Evolutionary conservation across 306 rosid genomes (phyloP).

Genomic region (Gleditsia sinensis): DNA sequence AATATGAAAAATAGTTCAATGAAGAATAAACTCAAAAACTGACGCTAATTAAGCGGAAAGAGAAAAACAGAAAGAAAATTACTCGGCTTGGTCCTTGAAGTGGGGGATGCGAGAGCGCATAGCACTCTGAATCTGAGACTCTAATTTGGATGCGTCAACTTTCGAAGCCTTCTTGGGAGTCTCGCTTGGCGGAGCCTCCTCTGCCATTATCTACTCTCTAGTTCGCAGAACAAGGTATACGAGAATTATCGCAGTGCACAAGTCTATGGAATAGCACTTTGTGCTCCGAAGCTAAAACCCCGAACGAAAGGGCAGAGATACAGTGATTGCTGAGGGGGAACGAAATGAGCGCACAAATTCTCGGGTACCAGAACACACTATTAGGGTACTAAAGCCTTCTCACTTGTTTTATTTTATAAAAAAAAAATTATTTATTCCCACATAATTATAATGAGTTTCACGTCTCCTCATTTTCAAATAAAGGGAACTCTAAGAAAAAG

Average conservation of each 20-base stretch:
- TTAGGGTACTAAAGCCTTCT: no score
- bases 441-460: no score
- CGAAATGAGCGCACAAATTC: no score
- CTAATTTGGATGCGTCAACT: slow-evolving; percentile 39
- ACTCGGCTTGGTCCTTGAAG: slow-evolving; percentile 86
- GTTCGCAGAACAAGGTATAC: background rate
- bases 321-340: background rate
- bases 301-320: background rate
- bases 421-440: no score
- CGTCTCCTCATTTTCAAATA: no score
- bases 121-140: slow-evolving; percentile 60
- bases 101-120: slow-evolving; percentile 67
- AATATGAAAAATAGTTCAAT: background rate
- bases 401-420: no score
- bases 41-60: background rate
- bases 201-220: slow-evolving; percentile 49
- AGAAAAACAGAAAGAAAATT: background rate
- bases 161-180: slow-evolving; percentile 4
- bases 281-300: background rate
- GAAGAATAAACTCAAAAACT: background rate
- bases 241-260: background rate
- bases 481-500: no score
- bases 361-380: no score
- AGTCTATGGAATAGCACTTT: background rate
- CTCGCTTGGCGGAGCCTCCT: slow-evolving; percentile 46